Percentiles rank a stretch among this genome's conserved stretches.
Evolutionary conservation across 495 filamentous ascomycete genomes (phyloP).

Genomic region (Xylaria telfairii): DNA sequence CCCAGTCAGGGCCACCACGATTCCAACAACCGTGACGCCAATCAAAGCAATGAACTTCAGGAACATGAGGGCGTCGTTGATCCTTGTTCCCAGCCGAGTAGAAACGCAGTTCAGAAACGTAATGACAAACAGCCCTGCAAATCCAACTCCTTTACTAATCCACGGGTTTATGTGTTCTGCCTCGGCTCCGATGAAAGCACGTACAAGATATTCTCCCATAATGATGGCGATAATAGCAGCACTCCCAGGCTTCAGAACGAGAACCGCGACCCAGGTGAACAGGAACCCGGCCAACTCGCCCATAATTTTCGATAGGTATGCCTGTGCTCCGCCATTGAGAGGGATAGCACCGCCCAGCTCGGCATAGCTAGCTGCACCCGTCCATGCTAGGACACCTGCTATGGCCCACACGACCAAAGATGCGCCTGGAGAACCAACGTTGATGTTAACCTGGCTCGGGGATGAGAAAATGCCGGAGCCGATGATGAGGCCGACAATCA

Average conservation of each 20-base stretch:
- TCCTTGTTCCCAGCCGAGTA: slow-evolving; percentile 81
- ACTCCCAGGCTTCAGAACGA: slow-evolving; percentile 91
- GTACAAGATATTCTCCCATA: slow-evolving; percentile 94
- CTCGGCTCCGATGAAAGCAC: slow-evolving; percentile 82
- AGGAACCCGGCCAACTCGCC: slow-evolving; percentile 90
- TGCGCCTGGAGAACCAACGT: slow-evolving; percentile 91
- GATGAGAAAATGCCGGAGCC: slow-evolving; percentile 98
- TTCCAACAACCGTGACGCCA: slow-evolving; percentile 84
- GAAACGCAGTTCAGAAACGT: slow-evolving; percentile 89
- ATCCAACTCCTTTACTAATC: slow-evolving; percentile 89
- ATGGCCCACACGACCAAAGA: slow-evolving; percentile 88
- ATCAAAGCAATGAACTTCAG: slow-evolving; percentile 91
- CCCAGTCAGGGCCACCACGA: slow-evolving; percentile 89
- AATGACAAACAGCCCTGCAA: slow-evolving; percentile 75
- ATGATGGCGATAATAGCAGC: slow-evolving; percentile 96
- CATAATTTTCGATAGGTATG: slow-evolving; percentile 94
- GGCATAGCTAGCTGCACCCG: slow-evolving; percentile 93
- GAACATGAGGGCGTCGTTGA: slow-evolving; percentile 93
- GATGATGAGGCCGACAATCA: slow-evolving; percentile 92
- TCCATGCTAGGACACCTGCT: slow-evolving; percentile 93
- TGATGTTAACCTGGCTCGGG: slow-evolving; percentile 89
- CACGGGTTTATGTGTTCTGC: slow-evolving; percentile 76
- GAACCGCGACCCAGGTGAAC: slow-evolving; percentile 94
- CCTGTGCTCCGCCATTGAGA: slow-evolving; percentile 90
- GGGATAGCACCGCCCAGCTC: slow-evolving; percentile 96